Evolutionary conservation across 2,329 filamentous ascomycete genomes (phyloP), one percentile per base, ranked within the genome.

Genomic region (Phaeophleospora eucalypticola): DNA sequence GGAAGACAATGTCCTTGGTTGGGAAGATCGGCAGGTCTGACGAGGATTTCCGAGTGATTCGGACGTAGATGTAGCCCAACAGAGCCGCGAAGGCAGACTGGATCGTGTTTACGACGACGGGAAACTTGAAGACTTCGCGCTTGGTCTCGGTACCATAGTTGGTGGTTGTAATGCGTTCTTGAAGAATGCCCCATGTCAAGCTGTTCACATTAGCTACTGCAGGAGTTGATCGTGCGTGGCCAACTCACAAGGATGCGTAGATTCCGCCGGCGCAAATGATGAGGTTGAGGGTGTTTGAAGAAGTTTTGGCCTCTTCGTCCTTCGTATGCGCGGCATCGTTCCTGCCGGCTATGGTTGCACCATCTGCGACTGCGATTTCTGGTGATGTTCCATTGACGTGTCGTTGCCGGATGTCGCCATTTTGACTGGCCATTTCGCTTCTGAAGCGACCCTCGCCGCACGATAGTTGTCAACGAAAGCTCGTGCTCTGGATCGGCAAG

Each of bases 81-180:
- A 84, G 72, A 32, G 88, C 89, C 14, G 91, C 91, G 67, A 96
- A 91, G 60, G 84, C 73, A 29, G 91, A 95, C 71, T 98, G 93
- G 51, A 97, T 83, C 4, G 93, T 97, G 71, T 97, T 96, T 60
- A 98, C 83, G 67, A 97, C 91, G 62, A 98, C 84, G 46, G 93
- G 87, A 69, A 89, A 96, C 56, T 86, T 89, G 79, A 95, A 98
- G 59, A 87, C 82, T 67, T 94, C 68, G 18, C 80, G 81, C 21
- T 73, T 65, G 17, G 76, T 68, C 3, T 67, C 63, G 10, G 83
- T 71, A 48, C 86, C 86, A 70, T 97, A 93, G 6, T 82, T 78
- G 9, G 89, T 97, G 12, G 93, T 98, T 20, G 93, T 97, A 63
- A 98, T 88, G 62, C 93, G 89, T 71, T 98, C 93, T 76, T 98